A percentile compares a stretch with the other conserved stretches of the same genome.
These are phyloP conservation scores for Fusarium compactum DNA, from an alignment of 2,329 filamentous ascomycete species.

Conservation along the genomic window DNA sequence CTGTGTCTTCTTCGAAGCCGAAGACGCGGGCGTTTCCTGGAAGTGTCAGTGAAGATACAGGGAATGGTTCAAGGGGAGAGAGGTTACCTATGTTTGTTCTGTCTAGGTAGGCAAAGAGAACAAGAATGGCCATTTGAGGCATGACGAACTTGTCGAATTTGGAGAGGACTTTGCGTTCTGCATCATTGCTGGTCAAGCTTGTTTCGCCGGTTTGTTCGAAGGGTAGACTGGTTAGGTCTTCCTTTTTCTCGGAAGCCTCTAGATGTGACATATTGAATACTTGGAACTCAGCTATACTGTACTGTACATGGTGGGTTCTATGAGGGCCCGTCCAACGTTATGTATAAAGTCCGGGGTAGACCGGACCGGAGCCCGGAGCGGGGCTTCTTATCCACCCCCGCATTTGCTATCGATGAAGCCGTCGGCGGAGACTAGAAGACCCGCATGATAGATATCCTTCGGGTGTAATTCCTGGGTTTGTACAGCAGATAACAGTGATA, in stretches of 20 bases:
- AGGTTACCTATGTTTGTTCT: conserved; percentile 46
- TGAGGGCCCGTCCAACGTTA: background rate
- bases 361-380: background rate
- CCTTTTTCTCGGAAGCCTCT: conserved; percentile 7
- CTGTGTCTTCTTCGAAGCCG: conserved; percentile 50
- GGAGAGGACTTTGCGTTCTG: conserved; percentile 31
- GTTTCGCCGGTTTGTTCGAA: conserved; percentile 6
- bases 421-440: conserved; percentile 1
- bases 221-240: background rate
- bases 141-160: conserved; percentile 49
- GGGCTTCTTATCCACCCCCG: conserved; percentile 24
- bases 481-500: background rate
- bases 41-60: rapidly evolving
- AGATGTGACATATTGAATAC: background rate
- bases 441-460: background rate
- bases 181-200: background rate
- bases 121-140: conserved; percentile 44
- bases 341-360: background rate
- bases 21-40: conserved; percentile 52
- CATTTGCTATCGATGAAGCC: conserved; percentile 3
- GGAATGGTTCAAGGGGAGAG: background rate
- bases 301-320: too few species aligned
- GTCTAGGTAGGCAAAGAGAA: conserved; percentile 46
- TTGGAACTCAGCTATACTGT: too few species aligned
- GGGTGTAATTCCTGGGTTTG: background rate